Percentiles rank a stretch among this genome's conserved stretches.
Conservation (phyloP, 352 stramenopile species). For the Globisporangium echinulatum region DNA sequence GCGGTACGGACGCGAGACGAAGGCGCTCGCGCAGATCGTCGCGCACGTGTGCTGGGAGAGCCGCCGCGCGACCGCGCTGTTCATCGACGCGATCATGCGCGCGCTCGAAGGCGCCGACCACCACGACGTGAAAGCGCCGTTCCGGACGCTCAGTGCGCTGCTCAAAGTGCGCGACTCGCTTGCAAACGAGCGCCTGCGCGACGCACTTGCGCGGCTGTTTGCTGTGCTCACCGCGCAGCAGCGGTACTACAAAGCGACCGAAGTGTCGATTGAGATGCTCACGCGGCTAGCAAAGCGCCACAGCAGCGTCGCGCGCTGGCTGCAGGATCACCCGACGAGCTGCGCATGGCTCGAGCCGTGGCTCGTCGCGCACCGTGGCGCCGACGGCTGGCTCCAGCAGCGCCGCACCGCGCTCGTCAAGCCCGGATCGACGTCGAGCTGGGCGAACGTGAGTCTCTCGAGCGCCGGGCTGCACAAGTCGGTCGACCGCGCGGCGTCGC, state of each 20-base stretch:
- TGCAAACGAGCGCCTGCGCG: conserved; percentile 44
- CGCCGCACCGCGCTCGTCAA: conserved; percentile 77
- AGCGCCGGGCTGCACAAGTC: conserved; percentile 51
- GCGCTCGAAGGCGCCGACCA: conserved; percentile 80
- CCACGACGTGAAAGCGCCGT: conserved; percentile 85
- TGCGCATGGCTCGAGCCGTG: conserved; percentile 84
- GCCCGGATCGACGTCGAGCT: conserved; percentile 78
- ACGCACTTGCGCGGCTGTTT: conserved; percentile 66
- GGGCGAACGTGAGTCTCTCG: conserved; percentile 57
- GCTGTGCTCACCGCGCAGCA: conserved; percentile 82
- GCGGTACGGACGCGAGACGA: conserved; percentile 76
- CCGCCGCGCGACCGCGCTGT: conserved; percentile 39
- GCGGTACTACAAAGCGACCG: conserved; percentile 81
- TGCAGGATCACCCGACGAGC: conserved; percentile 54
- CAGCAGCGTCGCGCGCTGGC: conserved; percentile 49
- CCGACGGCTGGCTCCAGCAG: conserved; percentile 66
- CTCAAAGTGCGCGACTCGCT: conserved; percentile 76
- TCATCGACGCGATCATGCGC: conserved; percentile 59
- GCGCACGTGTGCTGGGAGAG: conserved; percentile 79
- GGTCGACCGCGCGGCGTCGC: conserved; percentile 53
- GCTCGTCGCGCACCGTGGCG: conserved; percentile 55
- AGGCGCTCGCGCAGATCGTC: conserved; percentile 71
- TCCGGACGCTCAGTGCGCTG: conserved; percentile 77
- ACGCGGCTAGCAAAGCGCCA: conserved; percentile 76
- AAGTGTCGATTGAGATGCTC: conserved; percentile 84